Evolutionary conservation across 2,329 filamentous ascomycete genomes (phyloP), one percentile per base, ranked within the genome.

Genomic region (Paraphoma chrysanthemicola): DNA sequence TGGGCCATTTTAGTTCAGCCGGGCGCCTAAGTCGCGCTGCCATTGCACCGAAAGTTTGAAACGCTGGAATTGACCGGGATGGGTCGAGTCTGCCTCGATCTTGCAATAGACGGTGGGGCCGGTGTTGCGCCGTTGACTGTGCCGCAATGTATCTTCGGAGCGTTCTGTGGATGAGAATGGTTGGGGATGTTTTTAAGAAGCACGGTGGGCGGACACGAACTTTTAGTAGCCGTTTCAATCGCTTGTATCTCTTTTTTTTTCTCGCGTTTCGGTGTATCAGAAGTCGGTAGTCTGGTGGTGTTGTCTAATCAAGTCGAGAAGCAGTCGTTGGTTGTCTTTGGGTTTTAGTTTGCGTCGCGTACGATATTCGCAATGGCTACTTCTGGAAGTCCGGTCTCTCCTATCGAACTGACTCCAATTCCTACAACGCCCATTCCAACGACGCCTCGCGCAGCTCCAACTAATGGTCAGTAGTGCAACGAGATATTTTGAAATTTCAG

Each of bases 141-240:
- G 56, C 56, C 56, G 56, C 56, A 54, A 58, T 51, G 39, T 58
- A 51, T 48, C 17, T 30, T 38, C 23, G n/a, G 23, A 23, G 23
- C 23, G 23, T 23, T 23, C 5, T 23, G 41, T 47, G 41, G 51
- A 18, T 18, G 33, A 16, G 44, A n/a, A 44, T 12, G n/a, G n/a
- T 8, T 9, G 14, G 36, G 41, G 9, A 55, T 31, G 16, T 7
- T 6, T 49, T 28, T 4, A 36, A 16, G 33, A 36, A 14, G 33
- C 33, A 6, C 33, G 33, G 33, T 10, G 9, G 33, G 33, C 33
- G 9, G 9, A 36, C 9, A 6, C 3, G 33, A 14, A 3, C 2
- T 3, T 10, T 36, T 3, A 7, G 33, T 14, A 36, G 33, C 7
- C 7, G 9, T 36, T 36, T 10, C 33, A 4, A 3, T 14, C 33